These are phyloP conservation scores for Ogataea neopini DNA, from an alignment of 805 yeast genomes.

Conservation along the genomic window DNA sequence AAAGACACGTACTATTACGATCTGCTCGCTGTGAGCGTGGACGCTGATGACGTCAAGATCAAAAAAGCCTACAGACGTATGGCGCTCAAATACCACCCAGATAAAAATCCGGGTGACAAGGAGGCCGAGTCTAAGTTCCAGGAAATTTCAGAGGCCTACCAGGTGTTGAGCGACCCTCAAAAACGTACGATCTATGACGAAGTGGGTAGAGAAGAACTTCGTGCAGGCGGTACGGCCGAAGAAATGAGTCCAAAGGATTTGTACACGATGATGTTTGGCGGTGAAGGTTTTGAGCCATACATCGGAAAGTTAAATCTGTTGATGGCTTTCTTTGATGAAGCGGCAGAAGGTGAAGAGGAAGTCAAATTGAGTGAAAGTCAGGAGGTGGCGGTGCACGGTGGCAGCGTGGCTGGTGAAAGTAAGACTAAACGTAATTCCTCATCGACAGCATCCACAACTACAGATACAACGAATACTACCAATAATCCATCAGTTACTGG, in stretches of 20 bases:
- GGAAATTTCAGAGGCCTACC: conserved; percentile 68
- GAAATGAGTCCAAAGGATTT: conserved; percentile 77
- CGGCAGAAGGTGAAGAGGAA: conserved; percentile 35
- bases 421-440: too few species aligned
- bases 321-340: conserved; percentile 59
- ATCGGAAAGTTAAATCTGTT: conserved; percentile 86
- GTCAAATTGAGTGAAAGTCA: conserved; percentile 16
- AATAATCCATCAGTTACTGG: too few species aligned
- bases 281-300: conserved; percentile 82
- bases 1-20: conserved; percentile 77
- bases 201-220: conserved; percentile 63
- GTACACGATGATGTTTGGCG: conserved; percentile 77
- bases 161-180: conserved; percentile 66
- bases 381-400: conserved; percentile 17
- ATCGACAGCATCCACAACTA: not conserved
- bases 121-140: conserved; percentile 72
- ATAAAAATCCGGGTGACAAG: conserved; percentile 76
- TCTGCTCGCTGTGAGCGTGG: conserved; percentile 53
- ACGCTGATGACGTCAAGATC: conserved; percentile 65
- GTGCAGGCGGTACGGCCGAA: conserved; percentile 52
- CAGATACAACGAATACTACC: too few species aligned
- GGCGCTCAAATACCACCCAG: conserved; percentile 78
- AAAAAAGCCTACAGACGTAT: conserved; percentile 79
- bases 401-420: not conserved
- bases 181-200: conserved; percentile 70